These are phyloP conservation scores for Hibiscus syriacus DNA, from an alignment of 345 rosid species.

Conservation along the genomic window DNA sequence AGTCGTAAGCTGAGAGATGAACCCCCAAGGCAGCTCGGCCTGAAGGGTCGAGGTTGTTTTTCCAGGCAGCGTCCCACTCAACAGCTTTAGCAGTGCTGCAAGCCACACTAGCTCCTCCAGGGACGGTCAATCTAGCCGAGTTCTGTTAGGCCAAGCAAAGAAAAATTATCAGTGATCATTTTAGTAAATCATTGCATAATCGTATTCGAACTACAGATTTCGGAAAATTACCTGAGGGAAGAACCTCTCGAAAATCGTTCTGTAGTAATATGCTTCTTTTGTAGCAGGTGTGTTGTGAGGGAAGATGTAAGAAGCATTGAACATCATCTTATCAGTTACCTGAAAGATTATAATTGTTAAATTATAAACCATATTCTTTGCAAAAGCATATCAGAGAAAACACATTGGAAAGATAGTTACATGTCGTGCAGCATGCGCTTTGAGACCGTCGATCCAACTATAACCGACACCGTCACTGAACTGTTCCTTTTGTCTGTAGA, in stretches of 20 bases:
- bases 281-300: constrained; percentile 78
- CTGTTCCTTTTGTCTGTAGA: constrained; percentile 94
- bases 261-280: constrained; percentile 82
- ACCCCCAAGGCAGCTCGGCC: constrained; percentile 91
- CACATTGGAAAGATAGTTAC: constrained; percentile 20
- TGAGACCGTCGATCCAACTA: constrained; percentile 95
- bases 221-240: constrained; percentile 63
- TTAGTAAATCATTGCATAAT: neutral
- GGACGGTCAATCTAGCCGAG: constrained; percentile 75
- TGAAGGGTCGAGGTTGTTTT: constrained; percentile 80
- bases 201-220: neutral
- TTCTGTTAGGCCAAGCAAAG: constrained; percentile 35
- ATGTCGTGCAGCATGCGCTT: constrained; percentile 65
- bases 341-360: constrained; percentile 13
- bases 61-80: constrained; percentile 83
- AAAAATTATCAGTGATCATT: neutral
- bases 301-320: constrained; percentile 56
- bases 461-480: constrained; percentile 98
- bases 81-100: constrained; percentile 88
- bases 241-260: constrained; percentile 85
- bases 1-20: constrained; percentile 60
- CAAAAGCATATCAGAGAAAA: neutral
- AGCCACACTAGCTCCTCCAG: constrained; percentile 83
- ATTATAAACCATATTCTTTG: neutral
- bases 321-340: constrained; percentile 86